Conservation (phyloP, 495 filamentous ascomycete genomes). For the Friedmanniomyces endolithicus region DNA sequence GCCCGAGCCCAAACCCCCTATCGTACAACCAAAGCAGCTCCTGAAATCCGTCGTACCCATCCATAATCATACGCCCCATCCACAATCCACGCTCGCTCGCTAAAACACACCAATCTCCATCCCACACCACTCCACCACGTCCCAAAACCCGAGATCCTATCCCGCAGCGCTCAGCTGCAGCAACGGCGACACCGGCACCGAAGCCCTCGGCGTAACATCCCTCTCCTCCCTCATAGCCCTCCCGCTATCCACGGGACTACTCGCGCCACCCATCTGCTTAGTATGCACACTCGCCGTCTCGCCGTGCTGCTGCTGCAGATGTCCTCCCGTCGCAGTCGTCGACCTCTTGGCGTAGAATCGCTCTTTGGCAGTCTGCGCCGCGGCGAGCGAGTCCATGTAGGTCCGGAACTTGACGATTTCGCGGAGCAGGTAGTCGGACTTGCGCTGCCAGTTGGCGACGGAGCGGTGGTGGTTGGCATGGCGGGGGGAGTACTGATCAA, state of each 20-base stretch:
- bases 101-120: not conserved
- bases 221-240: constrained; percentile 3
- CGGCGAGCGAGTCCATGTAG: constrained; percentile 70
- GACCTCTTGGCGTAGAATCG: constrained; percentile 34
- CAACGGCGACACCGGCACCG: not conserved
- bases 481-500: constrained; percentile 58
- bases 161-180: not conserved
- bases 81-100: not conserved
- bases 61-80: not conserved
- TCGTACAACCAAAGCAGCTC: not conserved
- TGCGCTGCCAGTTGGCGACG: constrained; percentile 92
- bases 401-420: constrained; percentile 95
- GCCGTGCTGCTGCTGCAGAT: not conserved
- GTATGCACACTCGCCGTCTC: not conserved
- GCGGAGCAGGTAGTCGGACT: constrained; percentile 77
- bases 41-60: no score
- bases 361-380: constrained; percentile 46
- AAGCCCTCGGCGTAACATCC: not conserved
- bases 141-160: not conserved
- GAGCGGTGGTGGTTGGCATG: constrained; percentile 70
- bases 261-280: not conserved
- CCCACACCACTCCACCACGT: not conserved
- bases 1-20: not conserved
- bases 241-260: constrained; percentile 3
- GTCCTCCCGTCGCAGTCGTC: no score